phyloP scores from a whole-genome alignment of 306 rosid species.

The Astragalus membranaceus region DNA sequence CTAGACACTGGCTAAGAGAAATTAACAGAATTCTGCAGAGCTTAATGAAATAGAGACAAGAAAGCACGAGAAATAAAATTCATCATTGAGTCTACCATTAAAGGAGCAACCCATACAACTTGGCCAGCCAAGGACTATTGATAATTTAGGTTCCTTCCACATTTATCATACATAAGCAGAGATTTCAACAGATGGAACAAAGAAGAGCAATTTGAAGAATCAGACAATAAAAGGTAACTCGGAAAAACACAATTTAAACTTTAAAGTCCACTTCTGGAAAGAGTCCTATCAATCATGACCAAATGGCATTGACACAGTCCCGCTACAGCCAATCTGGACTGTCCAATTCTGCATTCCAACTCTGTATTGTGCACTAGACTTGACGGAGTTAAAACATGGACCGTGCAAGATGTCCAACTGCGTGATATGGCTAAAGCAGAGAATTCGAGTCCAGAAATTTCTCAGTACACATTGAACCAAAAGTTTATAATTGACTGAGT shows the following conservation, averaged over 20 bases:
- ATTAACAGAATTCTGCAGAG: constrained; percentile 2
- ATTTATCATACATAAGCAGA: not conserved
- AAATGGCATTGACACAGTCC: not conserved
- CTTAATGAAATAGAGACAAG: constrained; percentile 14
- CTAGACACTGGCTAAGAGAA: not conserved
- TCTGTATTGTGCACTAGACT: too few species aligned
- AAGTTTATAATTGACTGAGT: constrained; percentile 1
- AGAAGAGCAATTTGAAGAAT: not conserved
- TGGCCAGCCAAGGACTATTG: constrained; percentile 6
- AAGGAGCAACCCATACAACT: constrained; percentile 16
- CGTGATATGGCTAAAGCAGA: too few species aligned
- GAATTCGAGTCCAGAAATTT: not conserved
- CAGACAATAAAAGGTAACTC: not conserved
- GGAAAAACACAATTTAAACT: not conserved
- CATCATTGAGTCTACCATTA: constrained; percentile 4
- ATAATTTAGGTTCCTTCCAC: not conserved
- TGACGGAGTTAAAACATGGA: too few species aligned
- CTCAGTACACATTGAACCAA: not conserved
- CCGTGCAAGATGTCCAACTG: too few species aligned
- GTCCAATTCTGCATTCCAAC: too few species aligned
- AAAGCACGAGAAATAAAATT: constrained; percentile 12
- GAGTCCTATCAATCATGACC: not conserved
- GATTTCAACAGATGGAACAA: not conserved
- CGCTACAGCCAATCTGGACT: too few species aligned
- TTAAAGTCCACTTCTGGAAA: not conserved